Conservation (phyloP, 345 rosid genomes). For the Punica granatum region DNA sequence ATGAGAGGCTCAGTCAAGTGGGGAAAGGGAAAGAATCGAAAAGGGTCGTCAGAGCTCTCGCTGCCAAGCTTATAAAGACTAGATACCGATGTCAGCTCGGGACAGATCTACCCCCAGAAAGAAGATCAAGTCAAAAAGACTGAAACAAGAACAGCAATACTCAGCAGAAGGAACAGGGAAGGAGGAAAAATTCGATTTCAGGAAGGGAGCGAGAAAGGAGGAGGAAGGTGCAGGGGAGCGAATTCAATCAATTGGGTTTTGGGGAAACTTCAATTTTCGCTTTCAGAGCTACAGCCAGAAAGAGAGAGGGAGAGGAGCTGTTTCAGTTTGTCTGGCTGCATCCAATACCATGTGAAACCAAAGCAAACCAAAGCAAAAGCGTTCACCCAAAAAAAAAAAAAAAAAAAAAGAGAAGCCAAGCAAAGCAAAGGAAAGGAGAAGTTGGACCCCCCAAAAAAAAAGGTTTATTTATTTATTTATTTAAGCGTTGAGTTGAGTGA, state of each 20-base stretch:
- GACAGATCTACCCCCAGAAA: background rate
- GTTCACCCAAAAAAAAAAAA: too few relatives aligned
- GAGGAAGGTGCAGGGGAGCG: constrained; percentile 1
- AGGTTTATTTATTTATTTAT: background rate
- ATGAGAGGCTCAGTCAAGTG: too few relatives aligned
- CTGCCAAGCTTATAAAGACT: background rate
- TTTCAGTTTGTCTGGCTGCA: too few relatives aligned
- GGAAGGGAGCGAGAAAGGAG: background rate
- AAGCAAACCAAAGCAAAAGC: too few relatives aligned
- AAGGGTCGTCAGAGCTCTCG: background rate
- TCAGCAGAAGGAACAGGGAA: background rate
- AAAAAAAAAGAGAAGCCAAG: too few relatives aligned
- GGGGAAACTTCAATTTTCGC: background rate
- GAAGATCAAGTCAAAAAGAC: background rate
- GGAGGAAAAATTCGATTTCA: background rate
- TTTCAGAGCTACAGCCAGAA: background rate
- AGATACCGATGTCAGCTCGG: background rate
- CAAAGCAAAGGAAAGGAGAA: background rate
- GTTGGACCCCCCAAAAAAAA: too few relatives aligned
- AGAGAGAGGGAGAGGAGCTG: background rate
- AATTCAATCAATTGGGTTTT: background rate
- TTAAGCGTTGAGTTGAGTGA: background rate
- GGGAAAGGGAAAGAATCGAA: background rate
- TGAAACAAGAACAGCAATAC: background rate
- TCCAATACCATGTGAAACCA: background rate